Base-by-base conservation (phyloP, 2,329 filamentous ascomycete genomes). In the Fusarium nanum region DNA sequence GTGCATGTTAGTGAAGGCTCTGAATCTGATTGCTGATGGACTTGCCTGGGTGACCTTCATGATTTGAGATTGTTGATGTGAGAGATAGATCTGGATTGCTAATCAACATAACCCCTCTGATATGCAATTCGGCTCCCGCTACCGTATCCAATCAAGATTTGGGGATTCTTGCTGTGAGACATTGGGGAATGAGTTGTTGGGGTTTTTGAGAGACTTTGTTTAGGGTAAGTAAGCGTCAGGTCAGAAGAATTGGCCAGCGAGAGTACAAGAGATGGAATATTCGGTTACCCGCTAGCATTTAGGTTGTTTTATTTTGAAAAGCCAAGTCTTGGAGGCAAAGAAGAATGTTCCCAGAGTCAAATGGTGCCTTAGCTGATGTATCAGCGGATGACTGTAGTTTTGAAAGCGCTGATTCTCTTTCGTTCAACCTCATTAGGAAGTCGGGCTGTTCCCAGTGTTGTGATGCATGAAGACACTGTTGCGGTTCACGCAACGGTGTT, bases 41-140 rank as follows among this genome's bases (percentile, higher is more conserved):
- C 66, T 67, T 71, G 77, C 76, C 27, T 73, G 74, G 9, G 76
- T 79, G 59, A 80, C 70, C 55, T 78, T 79, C 78, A 79, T 79
- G 28, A 14, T 14, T 14, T 30, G 28, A 20, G 59, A 56, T 52
- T 72, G 42, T 41, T 57, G 52, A 54, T 62, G 68, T 20, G 13
- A 41, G 65, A 42, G 47, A 25, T 16, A 46, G 52, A 53, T 50
- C 28, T 30, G 49, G 62, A 62, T 65, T 69, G 65, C 57, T 60
- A 68, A 71, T 73, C 68, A 52, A 34, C 32, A 20, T 9, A 52
- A 44, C 61, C 59, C 72, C 64, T 67, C 61, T 22, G 16, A 54
- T 30, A 61, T 52, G 18, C 23, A 10, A 23, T 46, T 44, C 64
- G 56, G 67, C 46, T 58, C 23, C 46, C 22, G 20, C 37, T 12